These are phyloP conservation scores for Malania oleifera DNA, from an alignment of 164 flowering plant genomes.

Conservation along the genomic window DNA sequence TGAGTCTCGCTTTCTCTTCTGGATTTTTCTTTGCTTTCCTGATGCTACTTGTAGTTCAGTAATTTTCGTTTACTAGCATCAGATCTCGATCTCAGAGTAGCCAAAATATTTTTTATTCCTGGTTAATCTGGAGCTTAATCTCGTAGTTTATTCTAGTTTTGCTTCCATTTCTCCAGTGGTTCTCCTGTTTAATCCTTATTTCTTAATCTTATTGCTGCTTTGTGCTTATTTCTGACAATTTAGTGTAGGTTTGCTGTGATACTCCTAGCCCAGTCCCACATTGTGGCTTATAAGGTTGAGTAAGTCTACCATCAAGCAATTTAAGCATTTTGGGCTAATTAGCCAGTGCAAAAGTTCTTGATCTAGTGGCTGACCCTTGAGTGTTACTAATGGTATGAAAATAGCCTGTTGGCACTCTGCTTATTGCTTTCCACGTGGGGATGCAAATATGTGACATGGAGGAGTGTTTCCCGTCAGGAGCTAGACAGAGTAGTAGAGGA, in stretches of 20 bases:
- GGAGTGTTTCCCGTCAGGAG: no score
- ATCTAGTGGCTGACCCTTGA: no score
- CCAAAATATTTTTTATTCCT: constrained; percentile 1
- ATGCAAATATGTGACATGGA: no score
- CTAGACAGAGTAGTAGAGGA: no score
- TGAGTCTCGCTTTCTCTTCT: not conserved
- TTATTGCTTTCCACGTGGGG: no score
- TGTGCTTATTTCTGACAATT: not conserved
- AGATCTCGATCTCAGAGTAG: constrained; percentile 14
- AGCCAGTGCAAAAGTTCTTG: no score
- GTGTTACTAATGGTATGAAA: no score
- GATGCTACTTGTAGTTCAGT: not conserved
- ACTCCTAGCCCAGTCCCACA: no score
- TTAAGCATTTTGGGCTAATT: no score
- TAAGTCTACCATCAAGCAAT: no score
- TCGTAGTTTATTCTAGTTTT: not conserved
- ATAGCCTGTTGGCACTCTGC: no score
- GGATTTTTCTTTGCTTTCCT: not conserved
- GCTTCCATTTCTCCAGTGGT: not conserved
- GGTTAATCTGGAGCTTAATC: constrained; percentile 9
- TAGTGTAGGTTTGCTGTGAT: not conserved
- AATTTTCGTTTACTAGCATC: not conserved
- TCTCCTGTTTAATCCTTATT: no score
- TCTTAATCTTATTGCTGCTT: not conserved
- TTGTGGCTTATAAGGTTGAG: not conserved